Evolutionary conservation across 345 rosid species (phyloP).

Genomic region (Citrus glauca): DNA sequence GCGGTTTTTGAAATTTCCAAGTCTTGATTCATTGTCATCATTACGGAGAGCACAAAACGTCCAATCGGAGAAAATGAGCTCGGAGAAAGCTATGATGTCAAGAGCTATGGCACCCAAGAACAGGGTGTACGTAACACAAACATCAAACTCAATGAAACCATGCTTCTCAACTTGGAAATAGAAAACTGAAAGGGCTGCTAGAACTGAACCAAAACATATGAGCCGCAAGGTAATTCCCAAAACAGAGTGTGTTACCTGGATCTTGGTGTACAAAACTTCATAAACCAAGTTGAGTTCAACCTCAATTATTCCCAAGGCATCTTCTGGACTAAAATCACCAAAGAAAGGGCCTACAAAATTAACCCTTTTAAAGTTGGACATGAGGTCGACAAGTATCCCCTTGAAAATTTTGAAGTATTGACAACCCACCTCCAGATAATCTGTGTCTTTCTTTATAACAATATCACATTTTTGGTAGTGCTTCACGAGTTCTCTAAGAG

Average conservation of each 20-base stretch:
- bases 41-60: conserved; percentile 26
- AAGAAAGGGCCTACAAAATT: conserved; percentile 51
- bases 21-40: conserved; percentile 13
- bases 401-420: conserved; percentile 42
- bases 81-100: conserved; percentile 38
- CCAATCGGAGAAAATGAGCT: conserved; percentile 63
- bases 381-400: conserved; percentile 60
- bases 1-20: background rate
- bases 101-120: conserved; percentile 46
- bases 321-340: background rate
- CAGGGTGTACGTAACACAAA: conserved; percentile 50
- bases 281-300: conserved; percentile 65
- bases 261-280: conserved; percentile 58
- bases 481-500: conserved; percentile 9
- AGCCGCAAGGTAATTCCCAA: conserved; percentile 27
- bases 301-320: conserved; percentile 52
- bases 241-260: conserved; percentile 34
- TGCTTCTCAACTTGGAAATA: conserved; percentile 25
- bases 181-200: conserved; percentile 34
- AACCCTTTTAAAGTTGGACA: conserved; percentile 46
- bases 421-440: conserved; percentile 31
- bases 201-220: conserved; percentile 25
- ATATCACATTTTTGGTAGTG: conserved; percentile 10
- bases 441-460: conserved; percentile 18
- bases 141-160: conserved; percentile 31